Percentiles rank a stretch among this genome's conserved stretches.
These are phyloP conservation scores for Aeschynomene evenia DNA, from an alignment of 306 rosid species.

Conservation along the genomic window DNA sequence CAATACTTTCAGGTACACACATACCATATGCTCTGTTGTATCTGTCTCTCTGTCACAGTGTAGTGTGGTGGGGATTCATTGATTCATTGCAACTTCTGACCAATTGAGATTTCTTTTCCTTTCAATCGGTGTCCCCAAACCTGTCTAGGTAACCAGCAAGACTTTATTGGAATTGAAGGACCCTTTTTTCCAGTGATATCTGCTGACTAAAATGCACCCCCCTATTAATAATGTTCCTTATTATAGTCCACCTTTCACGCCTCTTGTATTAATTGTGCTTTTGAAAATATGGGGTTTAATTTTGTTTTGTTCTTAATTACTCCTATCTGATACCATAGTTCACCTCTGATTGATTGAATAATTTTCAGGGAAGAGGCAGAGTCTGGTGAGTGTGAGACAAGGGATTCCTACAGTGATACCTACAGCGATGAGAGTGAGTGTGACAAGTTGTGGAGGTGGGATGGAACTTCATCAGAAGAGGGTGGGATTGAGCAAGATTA, in stretches of 20 bases:
- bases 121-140: slow-evolving; percentile 5
- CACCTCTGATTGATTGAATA: background rate
- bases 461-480: slow-evolving; percentile 84
- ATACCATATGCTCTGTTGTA: background rate
- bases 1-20: slow-evolving; percentile 60
- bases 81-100: slow-evolving; percentile 10
- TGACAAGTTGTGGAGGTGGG: slow-evolving; percentile 92
- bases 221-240: slow-evolving; percentile 13
- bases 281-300: slow-evolving; percentile 21
- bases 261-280: background rate
- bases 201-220: slow-evolving; percentile 20
- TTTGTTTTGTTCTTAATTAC: background rate
- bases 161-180: background rate
- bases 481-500: slow-evolving; percentile 76
- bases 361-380: slow-evolving; percentile 75
- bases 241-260: slow-evolving; percentile 29
- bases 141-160: background rate
- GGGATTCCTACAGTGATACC: slow-evolving; percentile 85
- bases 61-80: background rate
- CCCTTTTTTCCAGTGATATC: background rate
- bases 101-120: background rate
- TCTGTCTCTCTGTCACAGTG: background rate
- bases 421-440: slow-evolving; percentile 82
- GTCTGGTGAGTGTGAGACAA: slow-evolving; percentile 72
- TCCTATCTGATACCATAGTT: background rate